These are phyloP conservation scores for Mucor racemosus DNA, from an alignment of 371 early-diverging fungal genomes.

Conservation along the genomic window DNA sequence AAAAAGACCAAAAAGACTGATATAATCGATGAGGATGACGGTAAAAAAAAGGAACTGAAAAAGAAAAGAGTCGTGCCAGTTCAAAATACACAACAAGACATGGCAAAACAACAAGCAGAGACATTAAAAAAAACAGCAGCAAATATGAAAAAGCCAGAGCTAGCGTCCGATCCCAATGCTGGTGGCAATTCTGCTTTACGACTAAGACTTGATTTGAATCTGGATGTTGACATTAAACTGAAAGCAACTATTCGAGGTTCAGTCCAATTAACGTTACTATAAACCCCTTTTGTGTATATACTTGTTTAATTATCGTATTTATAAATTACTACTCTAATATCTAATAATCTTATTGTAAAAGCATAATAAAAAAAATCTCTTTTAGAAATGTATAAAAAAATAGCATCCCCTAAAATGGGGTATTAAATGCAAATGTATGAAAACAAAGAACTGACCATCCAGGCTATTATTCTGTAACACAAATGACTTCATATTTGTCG, in stretches of 20 bases:
- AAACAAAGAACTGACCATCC: conserved; percentile 1
- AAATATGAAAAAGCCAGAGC: conserved; percentile 14
- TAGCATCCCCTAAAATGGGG: background rate
- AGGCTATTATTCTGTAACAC: background rate
- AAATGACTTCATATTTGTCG: background rate
- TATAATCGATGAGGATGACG: background rate
- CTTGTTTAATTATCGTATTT: background rate
- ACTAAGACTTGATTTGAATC: conserved; percentile 30
- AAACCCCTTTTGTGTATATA: background rate
- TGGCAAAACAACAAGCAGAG: conserved; percentile 27
- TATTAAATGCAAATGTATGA: too few relatives aligned
- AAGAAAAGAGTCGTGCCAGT: background rate
- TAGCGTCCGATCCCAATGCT: conserved; percentile 13
- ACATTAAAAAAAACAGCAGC: conserved; percentile 8
- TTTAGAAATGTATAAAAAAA: background rate
- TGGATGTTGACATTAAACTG: conserved; percentile 30
- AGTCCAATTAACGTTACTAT: conserved; percentile 24
- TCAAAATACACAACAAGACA: conserved; percentile 2
- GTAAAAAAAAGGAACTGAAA: background rate
- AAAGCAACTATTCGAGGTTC: conserved; percentile 28
- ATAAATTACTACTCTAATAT: background rate
- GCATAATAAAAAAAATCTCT: too few relatives aligned
- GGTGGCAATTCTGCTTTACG: conserved; percentile 9
- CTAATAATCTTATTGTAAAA: too few relatives aligned
- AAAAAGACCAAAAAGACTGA: background rate